phyloP scores from a whole-genome alignment of 2,329 filamentous ascomycete species.

The Fusarium siculi region DNA sequence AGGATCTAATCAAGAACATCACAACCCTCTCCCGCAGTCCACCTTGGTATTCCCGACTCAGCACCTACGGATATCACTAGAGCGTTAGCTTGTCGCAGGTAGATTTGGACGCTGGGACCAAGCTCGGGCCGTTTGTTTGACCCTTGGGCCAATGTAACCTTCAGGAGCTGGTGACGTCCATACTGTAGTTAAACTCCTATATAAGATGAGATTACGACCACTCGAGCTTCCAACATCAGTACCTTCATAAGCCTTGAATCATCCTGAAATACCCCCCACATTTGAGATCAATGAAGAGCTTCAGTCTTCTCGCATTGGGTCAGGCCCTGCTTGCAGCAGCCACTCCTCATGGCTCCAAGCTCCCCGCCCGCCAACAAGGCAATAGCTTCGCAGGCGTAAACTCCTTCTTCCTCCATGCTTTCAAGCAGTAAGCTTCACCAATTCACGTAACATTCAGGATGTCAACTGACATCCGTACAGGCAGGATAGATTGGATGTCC shows the following conservation, averaged over 20 bases:
- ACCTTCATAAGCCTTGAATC: rapidly evolving
- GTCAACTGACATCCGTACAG: not conserved
- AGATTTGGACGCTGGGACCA: not conserved
- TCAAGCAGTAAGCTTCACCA: not conserved
- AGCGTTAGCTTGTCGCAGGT: not conserved
- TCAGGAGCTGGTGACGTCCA: rapidly evolving
- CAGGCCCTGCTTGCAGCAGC: not conserved
- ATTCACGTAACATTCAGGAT: rapidly evolving
- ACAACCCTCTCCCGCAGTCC: rapidly evolving
- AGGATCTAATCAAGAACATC: not conserved
- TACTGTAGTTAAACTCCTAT: not conserved
- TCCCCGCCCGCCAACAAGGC: not conserved
- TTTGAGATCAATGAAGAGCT: not conserved
- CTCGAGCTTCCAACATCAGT: rapidly evolving
- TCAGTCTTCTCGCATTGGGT: not conserved
- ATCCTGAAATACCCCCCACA: too few relatives aligned
- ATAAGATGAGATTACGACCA: not conserved
- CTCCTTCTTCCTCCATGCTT: not conserved
- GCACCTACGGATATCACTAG: not conserved
- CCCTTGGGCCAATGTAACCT: not conserved
- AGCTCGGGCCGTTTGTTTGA: rapidly evolving
- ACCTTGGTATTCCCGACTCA: rapidly evolving
- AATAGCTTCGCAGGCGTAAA: not conserved
- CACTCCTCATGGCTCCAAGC: not conserved
- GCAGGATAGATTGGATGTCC: not conserved